These are phyloP conservation scores for Venustampulla echinocandica DNA, from an alignment of 495 filamentous ascomycete genomes.

Conservation along the genomic window DNA sequence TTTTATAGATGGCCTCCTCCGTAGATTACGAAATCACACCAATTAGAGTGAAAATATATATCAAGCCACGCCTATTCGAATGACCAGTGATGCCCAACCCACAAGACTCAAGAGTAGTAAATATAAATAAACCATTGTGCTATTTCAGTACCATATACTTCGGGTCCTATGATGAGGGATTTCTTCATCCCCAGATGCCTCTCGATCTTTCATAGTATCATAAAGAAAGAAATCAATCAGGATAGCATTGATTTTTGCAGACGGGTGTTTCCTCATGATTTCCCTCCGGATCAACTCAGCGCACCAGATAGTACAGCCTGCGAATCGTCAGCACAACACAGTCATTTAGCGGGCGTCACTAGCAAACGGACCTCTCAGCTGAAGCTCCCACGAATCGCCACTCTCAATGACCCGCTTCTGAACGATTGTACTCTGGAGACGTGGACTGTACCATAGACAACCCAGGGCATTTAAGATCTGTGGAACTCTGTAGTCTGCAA, in stretches of 20 bases:
- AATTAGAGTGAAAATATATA: too few species aligned
- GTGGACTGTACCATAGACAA: slow-evolving; percentile 74
- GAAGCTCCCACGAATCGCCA: slow-evolving; percentile 76
- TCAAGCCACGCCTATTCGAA: too few species aligned
- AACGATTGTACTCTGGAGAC: slow-evolving; percentile 60
- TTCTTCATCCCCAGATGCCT: slow-evolving; percentile 47
- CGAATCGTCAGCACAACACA: neutral
- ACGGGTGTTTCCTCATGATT: slow-evolving; percentile 65
- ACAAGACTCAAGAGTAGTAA: too few species aligned
- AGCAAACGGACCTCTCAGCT: slow-evolving; percentile 59
- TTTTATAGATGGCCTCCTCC: too few species aligned
- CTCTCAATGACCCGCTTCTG: slow-evolving; percentile 52
- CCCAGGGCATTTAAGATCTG: slow-evolving; percentile 84
- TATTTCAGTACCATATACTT: slow-evolving; percentile 90
- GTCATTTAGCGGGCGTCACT: neutral
- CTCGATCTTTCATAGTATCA: slow-evolving; percentile 80
- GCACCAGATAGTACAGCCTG: slow-evolving; percentile 81
- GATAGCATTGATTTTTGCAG: slow-evolving; percentile 70
- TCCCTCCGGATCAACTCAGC: slow-evolving; percentile 83
- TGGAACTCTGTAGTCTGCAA: slow-evolving; percentile 94
- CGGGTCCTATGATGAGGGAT: slow-evolving; percentile 90
- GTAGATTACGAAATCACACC: too few species aligned
- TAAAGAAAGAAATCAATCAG: slow-evolving; percentile 96
- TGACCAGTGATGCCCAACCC: too few species aligned
- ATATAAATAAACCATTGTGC: too few species aligned